Conservation (phyloP, 1,284 basidiomycete genomes). For the Inonotus obliquus region DNA sequence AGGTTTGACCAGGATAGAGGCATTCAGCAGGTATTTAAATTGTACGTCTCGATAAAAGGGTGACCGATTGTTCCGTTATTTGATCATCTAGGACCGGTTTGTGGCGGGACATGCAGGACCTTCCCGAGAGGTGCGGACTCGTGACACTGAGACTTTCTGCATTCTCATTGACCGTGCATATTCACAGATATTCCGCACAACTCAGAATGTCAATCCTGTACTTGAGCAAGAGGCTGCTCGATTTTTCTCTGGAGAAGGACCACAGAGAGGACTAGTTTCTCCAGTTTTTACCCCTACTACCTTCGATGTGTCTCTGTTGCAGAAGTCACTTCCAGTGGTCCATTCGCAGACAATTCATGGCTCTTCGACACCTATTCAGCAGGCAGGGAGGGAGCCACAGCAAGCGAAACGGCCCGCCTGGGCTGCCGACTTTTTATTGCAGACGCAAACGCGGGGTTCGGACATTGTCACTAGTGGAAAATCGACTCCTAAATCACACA, state of each 20-base stretch:
- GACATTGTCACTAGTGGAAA: not conserved
- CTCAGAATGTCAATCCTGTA: conserved; percentile 36
- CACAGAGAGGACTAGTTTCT: conserved; percentile 26
- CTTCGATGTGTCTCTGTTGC: conserved; percentile 57
- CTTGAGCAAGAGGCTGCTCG: conserved; percentile 60
- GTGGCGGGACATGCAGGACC: conserved; percentile 48
- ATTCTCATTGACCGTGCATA: conserved; percentile 9
- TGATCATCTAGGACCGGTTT: conserved; percentile 55
- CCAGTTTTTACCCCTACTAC: conserved; percentile 33
- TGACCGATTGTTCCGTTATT: not conserved
- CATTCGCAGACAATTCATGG: conserved; percentile 22
- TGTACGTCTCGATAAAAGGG: not conserved
- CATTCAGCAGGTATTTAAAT: conserved; percentile 57
- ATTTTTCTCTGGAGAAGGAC: conserved; percentile 50
- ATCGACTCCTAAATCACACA: not conserved
- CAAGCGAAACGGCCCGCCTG: conserved; percentile 37
- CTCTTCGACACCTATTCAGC: conserved; percentile 27
- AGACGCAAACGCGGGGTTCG: not conserved
- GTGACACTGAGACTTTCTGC: conserved; percentile 4
- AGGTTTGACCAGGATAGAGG: conserved; percentile 75
- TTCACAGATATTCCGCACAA: conserved; percentile 55
- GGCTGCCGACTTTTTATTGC: conserved; percentile 58
- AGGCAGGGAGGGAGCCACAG: conserved; percentile 29
- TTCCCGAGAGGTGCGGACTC: conserved; percentile 48
- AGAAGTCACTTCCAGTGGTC: conserved; percentile 43